Evolutionary conservation across 768 basidiomycete species (phyloP), one percentile per base, ranked within the genome.

Genomic region (Tricholoma hemisulphureum): DNA sequence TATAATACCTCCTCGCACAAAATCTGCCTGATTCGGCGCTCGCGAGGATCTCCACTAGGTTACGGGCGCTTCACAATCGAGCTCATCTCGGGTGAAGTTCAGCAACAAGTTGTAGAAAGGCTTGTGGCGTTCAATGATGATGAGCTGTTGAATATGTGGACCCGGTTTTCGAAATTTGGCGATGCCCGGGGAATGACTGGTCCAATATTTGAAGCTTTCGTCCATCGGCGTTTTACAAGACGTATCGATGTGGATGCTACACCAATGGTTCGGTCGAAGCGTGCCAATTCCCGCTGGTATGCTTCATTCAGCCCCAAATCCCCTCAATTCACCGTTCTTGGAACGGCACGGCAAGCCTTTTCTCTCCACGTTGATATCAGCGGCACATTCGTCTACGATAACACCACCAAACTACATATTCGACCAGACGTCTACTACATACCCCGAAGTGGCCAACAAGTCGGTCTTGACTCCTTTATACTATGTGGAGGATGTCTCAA

Each of bases 111-210:
- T 46, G 45, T 46, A 46, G 2, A 46, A 5, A 46, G 45, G 45
- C 45, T 46, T 26, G 45, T 1, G 10, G 45, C 1, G 23, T 46
- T 46, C 45, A 46, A 5, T 46, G 45, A 46, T 46, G 45, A 46
- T 46, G 23, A 46, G 24, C 45, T 46, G 45, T 46, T 46, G 45
- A 24, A 46, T 46, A 46, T 46, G 45, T 46, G 45, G 45, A 46
- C 45, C 6, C 1, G 6, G 1, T 46, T 46, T 46, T 46, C 45
- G 45, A 46, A 46, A 5, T 46, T 46, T 46, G 24, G 13, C 2
- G 45, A 46, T 46, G 45, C 45, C 6, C 45, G 45, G 45, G 45
- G 45, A 46, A 46, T 46, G 45, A 46, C 45, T 46, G 45, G 45
- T 46, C 6, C 24, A 5, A 46, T 46, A 46, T 46, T 46, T 46